These are phyloP conservation scores for Tolypocladium sp. DNA, from an alignment of 2,329 filamentous ascomycete species.

Conservation along the genomic window DNA sequence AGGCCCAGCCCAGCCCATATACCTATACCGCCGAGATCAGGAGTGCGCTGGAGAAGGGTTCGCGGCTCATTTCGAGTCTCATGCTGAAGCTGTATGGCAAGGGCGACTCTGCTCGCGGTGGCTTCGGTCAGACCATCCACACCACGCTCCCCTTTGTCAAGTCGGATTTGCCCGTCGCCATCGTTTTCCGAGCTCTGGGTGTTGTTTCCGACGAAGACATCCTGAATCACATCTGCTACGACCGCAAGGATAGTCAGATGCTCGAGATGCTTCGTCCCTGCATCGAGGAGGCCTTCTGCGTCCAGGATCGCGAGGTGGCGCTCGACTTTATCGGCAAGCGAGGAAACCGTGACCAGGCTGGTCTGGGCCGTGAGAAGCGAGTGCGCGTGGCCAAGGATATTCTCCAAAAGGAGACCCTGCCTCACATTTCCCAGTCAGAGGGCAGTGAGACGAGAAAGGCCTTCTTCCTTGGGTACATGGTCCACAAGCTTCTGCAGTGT, in stretches of 20 bases:
- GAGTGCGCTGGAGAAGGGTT: slow-evolving; percentile 93
- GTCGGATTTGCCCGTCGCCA: slow-evolving; percentile 82
- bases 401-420: slow-evolving; percentile 91
- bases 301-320: slow-evolving; percentile 90
- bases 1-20: slow-evolving; percentile 83
- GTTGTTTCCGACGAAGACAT: slow-evolving; percentile 98
- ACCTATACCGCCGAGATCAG: slow-evolving; percentile 93
- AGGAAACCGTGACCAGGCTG: slow-evolving; percentile 52
- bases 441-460: slow-evolving; percentile 94
- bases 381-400: slow-evolving; percentile 89
- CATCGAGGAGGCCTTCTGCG: slow-evolving; percentile 92
- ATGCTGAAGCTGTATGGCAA: slow-evolving; percentile 85
- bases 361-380: slow-evolving; percentile 75
- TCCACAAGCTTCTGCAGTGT: slow-evolving; percentile 89
- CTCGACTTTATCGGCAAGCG: slow-evolving; percentile 94
- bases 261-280: slow-evolving; percentile 94
- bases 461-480: slow-evolving; percentile 98
- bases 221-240: slow-evolving; percentile 94
- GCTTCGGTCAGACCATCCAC: slow-evolving; percentile 80
- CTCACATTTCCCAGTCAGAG: slow-evolving; percentile 91
- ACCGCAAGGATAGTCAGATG: slow-evolving; percentile 92
- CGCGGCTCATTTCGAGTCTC: slow-evolving; percentile 85
- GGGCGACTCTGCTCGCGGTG: slow-evolving; percentile 66
- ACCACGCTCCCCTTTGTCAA: slow-evolving; percentile 92
- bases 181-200: slow-evolving; percentile 91